These are phyloP conservation scores for cucumber (Cucumis sativus) DNA, from an alignment of 306 rosid species.

Conservation along the genomic window DNA sequence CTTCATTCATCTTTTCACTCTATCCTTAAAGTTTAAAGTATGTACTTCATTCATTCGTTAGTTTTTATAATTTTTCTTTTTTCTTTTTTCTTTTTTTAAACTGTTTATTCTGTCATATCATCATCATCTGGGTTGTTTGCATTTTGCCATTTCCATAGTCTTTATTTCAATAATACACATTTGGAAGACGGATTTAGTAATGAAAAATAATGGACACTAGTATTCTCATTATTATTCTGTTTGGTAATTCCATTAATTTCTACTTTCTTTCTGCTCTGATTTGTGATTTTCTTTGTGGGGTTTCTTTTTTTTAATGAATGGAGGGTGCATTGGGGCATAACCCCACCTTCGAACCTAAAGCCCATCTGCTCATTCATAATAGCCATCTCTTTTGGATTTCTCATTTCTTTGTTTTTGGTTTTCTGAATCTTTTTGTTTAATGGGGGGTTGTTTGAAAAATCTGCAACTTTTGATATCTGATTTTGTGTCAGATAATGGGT, in stretches of 20 bases:
- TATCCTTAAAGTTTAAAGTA: background rate
- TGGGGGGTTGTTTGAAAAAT: background rate
- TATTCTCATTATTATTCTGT: background rate
- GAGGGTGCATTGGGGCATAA: background rate
- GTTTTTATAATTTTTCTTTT: background rate
- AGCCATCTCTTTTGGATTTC: background rate
- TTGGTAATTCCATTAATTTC: conserved; percentile 4
- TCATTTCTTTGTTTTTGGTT: background rate
- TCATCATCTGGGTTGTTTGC: conserved; percentile 36
- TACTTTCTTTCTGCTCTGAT: background rate
- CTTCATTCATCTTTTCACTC: background rate
- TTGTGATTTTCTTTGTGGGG: background rate
- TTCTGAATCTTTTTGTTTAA: background rate
- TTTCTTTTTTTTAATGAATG: conserved; percentile 5
- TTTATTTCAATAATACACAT: conserved; percentile 8
- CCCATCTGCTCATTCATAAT: background rate
- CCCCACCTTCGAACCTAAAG: background rate
- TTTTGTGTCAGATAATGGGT: conserved; percentile 26
- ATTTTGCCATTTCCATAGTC: conserved; percentile 1
- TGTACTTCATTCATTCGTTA: background rate
- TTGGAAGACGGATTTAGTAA: background rate
- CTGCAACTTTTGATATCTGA: conserved; percentile 20
- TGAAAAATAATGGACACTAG: background rate
- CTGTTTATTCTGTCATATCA: conserved; percentile 26
- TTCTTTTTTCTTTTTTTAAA: background rate